These are phyloP conservation scores for Apocynum venetum DNA, from an alignment of 257 asterid species.

Conservation along the genomic window DNA sequence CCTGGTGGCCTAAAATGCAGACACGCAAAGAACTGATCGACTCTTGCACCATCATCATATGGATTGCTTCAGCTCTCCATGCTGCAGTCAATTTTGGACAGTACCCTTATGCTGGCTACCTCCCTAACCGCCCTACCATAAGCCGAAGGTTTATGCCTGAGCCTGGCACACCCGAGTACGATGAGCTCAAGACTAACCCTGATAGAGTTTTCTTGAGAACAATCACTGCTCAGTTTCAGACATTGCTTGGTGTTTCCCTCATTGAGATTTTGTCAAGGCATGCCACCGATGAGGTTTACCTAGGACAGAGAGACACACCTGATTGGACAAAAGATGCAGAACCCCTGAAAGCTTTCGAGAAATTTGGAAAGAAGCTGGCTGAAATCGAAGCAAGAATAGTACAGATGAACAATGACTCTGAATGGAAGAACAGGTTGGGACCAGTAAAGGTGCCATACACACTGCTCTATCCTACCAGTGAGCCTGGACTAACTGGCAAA, in stretches of 20 bases:
- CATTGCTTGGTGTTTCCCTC: slow-evolving; percentile 27
- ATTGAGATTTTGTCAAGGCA: slow-evolving; percentile 34
- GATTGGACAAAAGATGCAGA: slow-evolving; percentile 30
- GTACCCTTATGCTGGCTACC: slow-evolving; percentile 37
- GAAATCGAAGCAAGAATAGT: slow-evolving; percentile 22
- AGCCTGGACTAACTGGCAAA: slow-evolving; percentile 29
- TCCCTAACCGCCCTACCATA: slow-evolving; percentile 29
- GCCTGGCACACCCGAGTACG: slow-evolving; percentile 32
- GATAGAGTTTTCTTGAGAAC: slow-evolving; percentile 28
- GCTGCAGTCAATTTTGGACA: slow-evolving; percentile 40
- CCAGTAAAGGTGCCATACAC: slow-evolving; percentile 30
- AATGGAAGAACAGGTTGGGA: slow-evolving; percentile 26
- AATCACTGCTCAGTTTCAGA: slow-evolving; percentile 29
- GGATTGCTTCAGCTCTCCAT: slow-evolving; percentile 37
- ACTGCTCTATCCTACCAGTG: slow-evolving; percentile 26
- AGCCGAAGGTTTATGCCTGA: slow-evolving; percentile 35
- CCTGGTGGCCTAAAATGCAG: slow-evolving; percentile 37
- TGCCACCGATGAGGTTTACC: slow-evolving; percentile 31
- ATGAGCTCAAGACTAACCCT: slow-evolving; percentile 27
- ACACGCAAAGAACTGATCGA: slow-evolving; percentile 16
- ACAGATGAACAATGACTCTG: slow-evolving; percentile 22
- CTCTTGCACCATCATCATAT: slow-evolving; percentile 28
- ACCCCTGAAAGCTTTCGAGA: slow-evolving; percentile 22
- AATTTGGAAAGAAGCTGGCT: slow-evolving; percentile 19
- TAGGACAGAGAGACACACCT: slow-evolving; percentile 31